Percentiles rank a stretch among this genome's conserved stretches.
Evolutionary conservation across 2,329 filamentous ascomycete genomes (phyloP).

Genomic region (Elsinoe ampelina): DNA sequence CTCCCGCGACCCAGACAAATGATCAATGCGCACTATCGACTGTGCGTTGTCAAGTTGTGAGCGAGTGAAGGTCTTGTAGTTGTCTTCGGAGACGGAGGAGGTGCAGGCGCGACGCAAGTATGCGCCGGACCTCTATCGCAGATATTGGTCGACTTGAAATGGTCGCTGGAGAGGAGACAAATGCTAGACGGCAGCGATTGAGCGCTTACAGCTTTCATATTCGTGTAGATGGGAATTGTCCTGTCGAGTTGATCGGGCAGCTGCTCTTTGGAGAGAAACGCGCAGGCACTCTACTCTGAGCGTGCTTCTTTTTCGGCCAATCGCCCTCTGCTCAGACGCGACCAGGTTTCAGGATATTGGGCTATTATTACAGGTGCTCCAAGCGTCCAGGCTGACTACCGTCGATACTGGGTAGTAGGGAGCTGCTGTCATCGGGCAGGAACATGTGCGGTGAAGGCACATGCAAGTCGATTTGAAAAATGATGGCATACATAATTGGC

Average conservation of each 20-base stretch:
- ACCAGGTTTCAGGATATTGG: conserved; percentile 9
- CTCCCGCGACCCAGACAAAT: not conserved
- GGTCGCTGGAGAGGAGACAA: not conserved
- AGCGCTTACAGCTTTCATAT: conserved; percentile 9
- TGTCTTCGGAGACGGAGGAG: not conserved
- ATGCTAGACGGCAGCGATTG: conserved; percentile 3
- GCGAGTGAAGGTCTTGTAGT: conserved; percentile 3
- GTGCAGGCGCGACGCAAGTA: not conserved
- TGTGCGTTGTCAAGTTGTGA: not conserved
- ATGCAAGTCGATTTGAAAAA: not conserved
- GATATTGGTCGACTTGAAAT: not conserved
- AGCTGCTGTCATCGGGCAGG: not conserved
- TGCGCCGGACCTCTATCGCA: conserved; percentile 2
- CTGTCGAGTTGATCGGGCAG: conserved; percentile 2
- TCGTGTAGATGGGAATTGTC: not conserved
- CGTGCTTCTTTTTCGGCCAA: not conserved
- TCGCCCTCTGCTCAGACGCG: conserved; percentile 9
- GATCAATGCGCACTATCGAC: not conserved
- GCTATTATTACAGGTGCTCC: conserved; percentile 8
- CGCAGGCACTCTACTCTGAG: not conserved
- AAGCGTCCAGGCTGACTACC: not conserved
- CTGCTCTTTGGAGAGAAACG: not conserved
- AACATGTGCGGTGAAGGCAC: not conserved
- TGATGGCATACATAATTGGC: conserved; percentile 10
- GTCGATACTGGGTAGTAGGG: not conserved